Evolutionary conservation across 129 eudicot species (phyloP).

Genomic region (Sambucus nigra): DNA sequence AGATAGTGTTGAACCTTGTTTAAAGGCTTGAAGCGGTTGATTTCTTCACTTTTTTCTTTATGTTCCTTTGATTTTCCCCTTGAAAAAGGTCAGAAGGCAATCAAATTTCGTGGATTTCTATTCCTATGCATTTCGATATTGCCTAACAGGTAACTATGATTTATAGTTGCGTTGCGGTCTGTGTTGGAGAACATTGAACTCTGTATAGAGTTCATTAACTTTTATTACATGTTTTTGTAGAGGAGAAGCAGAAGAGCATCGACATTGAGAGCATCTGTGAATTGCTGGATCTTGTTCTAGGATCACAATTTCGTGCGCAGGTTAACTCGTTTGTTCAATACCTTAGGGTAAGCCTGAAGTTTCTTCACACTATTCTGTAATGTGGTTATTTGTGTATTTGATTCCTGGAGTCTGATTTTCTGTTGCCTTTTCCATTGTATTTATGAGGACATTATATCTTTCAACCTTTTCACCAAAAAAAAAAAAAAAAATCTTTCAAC

Average conservation of each 20-base stretch:
- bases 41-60: neutral
- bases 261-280: slow-evolving; percentile 90
- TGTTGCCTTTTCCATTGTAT: neutral
- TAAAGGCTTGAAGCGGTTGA: neutral
- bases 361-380: neutral
- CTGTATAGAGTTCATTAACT: neutral
- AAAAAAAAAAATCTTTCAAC: neutral
- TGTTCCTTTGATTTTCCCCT: slow-evolving; percentile 7
- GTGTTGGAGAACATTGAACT: neutral
- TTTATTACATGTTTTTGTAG: slow-evolving; percentile 25
- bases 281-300: slow-evolving; percentile 83
- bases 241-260: slow-evolving; percentile 95
- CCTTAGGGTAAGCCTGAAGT: slow-evolving; percentile 41
- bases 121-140: slow-evolving; percentile 71
- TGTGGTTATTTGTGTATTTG: neutral
- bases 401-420: neutral
- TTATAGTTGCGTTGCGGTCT: neutral
- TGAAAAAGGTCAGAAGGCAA: slow-evolving; percentile 74
- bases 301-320: slow-evolving; percentile 63
- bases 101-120: slow-evolving; percentile 76
- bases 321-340: slow-evolving; percentile 69
- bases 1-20: neutral
- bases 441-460: no score
- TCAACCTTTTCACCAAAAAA: no score
- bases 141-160: slow-evolving; percentile 62